Evolutionary conservation across 257 asterid genomes (phyloP).

Genomic region (Nicotiana paniculata): DNA sequence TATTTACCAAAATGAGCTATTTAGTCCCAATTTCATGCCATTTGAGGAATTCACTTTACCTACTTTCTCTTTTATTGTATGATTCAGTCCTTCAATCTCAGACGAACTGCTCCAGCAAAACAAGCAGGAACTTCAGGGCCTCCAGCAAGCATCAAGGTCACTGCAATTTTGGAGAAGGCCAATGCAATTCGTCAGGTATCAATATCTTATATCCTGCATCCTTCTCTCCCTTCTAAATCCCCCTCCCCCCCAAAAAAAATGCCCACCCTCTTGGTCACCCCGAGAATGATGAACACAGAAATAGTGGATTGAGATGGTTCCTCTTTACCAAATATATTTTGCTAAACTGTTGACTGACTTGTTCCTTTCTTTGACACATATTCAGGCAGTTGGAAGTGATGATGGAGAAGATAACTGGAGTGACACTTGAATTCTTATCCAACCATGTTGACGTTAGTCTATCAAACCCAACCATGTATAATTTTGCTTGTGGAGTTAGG

Average conservation of each 20-base stretch:
- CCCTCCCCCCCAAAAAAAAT: not conserved
- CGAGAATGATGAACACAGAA: not conserved
- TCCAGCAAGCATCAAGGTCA: conserved; percentile 55
- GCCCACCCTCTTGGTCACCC: not conserved
- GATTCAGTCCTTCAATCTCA: conserved; percentile 74
- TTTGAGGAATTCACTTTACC: not conserved
- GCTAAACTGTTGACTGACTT: not conserved
- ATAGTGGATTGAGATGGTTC: not conserved
- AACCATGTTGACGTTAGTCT: not conserved
- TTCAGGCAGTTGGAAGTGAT: conserved; percentile 92
- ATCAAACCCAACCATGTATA: conserved; percentile 3
- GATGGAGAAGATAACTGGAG: conserved; percentile 51
- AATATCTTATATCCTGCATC: conserved; percentile 7
- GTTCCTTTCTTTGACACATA: not conserved
- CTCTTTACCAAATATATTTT: not conserved
- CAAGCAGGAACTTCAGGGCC: conserved; percentile 34
- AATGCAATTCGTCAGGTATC: conserved; percentile 82
- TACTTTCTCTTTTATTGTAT: conserved; percentile 2
- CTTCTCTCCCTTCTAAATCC: conserved; percentile 17
- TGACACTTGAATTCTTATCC: conserved; percentile 23
- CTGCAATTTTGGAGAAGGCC: conserved; percentile 82
- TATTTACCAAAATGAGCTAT: not conserved
- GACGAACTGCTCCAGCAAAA: conserved; percentile 58
- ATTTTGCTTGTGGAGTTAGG: conserved; percentile 9
- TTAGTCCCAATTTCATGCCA: not conserved